Evolutionary conservation across 2,329 filamentous ascomycete species (phyloP).

Genomic region (Grosmannia clavigera): DNA sequence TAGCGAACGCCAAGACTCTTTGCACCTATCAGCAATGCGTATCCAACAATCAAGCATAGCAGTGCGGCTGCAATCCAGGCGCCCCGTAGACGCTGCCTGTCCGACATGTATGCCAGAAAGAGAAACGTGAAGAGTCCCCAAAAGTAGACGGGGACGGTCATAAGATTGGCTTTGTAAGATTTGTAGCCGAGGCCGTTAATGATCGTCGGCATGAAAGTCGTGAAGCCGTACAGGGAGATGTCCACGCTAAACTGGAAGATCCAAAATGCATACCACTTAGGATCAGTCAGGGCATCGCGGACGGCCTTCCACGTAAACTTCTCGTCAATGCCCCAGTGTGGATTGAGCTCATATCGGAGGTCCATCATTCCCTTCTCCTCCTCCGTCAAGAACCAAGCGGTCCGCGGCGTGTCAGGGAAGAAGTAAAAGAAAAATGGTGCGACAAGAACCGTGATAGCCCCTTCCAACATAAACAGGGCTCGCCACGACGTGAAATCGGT

Average conservation of each 20-base stretch:
- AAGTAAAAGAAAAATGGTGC: slow-evolving; percentile 18
- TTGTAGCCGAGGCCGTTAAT: slow-evolving; percentile 22
- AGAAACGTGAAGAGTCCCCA: slow-evolving; percentile 15
- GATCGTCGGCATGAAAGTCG: slow-evolving; percentile 23
- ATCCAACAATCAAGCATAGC: slow-evolving; percentile 18
- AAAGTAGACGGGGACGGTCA: slow-evolving; percentile 22
- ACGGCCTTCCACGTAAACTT: slow-evolving; percentile 15
- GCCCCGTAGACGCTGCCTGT: slow-evolving; percentile 13
- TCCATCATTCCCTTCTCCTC: slow-evolving; percentile 17
- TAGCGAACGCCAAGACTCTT: slow-evolving; percentile 17
- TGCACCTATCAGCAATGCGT: slow-evolving; percentile 16
- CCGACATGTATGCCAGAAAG: slow-evolving; percentile 17
- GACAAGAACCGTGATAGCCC: slow-evolving; percentile 24
- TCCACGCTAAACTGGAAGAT: slow-evolving; percentile 20
- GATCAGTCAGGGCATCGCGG: slow-evolving; percentile 11
- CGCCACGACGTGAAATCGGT: slow-evolving; percentile 25
- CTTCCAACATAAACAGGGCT: slow-evolving; percentile 28
- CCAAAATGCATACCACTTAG: slow-evolving; percentile 21
- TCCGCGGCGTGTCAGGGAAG: slow-evolving; percentile 17
- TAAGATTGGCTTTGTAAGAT: slow-evolving; percentile 19
- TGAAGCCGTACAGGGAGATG: slow-evolving; percentile 23
- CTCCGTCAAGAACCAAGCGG: slow-evolving; percentile 18
- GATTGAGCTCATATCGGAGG: slow-evolving; percentile 15
- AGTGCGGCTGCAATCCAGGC: slow-evolving; percentile 14
- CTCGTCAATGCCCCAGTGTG: slow-evolving; percentile 17